These are phyloP conservation scores for Catharanthus roseus DNA, from an alignment of 257 asterid species.

Conservation along the genomic window DNA sequence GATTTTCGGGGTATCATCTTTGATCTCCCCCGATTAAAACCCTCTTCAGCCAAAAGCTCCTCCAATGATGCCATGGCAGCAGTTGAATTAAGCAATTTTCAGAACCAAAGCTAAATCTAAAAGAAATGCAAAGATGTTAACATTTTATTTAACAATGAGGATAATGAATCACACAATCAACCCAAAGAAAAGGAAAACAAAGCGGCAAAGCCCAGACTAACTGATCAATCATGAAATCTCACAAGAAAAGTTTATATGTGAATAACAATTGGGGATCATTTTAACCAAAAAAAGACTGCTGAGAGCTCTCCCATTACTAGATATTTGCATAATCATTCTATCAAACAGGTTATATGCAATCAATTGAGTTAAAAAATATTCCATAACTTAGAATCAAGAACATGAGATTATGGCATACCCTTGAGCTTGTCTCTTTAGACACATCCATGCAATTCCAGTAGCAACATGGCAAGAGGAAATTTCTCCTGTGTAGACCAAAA, in stretches of 20 bases:
- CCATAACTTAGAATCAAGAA: neutral
- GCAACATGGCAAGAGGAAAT: neutral
- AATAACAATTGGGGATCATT: too few species aligned
- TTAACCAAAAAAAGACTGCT: too few species aligned
- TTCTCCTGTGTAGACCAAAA: neutral
- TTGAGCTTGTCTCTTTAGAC: neutral
- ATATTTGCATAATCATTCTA: neutral
- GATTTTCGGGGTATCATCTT: constrained; percentile 41
- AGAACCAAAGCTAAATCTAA: constrained; percentile 3
- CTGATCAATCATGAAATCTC: neutral
- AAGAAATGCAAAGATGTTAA: neutral
- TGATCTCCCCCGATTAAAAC: constrained; percentile 50
- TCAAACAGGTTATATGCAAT: neutral
- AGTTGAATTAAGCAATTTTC: neutral
- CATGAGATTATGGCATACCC: neutral
- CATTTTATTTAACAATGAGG: neutral
- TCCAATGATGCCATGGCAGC: constrained; percentile 57
- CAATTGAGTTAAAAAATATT: too few species aligned
- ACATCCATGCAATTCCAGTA: constrained; percentile 10
- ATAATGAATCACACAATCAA: neutral
- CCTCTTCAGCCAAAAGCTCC: constrained; percentile 66
- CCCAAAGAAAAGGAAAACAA: neutral
- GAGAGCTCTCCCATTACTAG: too few species aligned
- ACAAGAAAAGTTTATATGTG: too few species aligned
- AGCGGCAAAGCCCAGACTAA: neutral